These are phyloP conservation scores for Phytophthora hibernalis DNA, from an alignment of 352 stramenopile genomes.

Conservation along the genomic window DNA sequence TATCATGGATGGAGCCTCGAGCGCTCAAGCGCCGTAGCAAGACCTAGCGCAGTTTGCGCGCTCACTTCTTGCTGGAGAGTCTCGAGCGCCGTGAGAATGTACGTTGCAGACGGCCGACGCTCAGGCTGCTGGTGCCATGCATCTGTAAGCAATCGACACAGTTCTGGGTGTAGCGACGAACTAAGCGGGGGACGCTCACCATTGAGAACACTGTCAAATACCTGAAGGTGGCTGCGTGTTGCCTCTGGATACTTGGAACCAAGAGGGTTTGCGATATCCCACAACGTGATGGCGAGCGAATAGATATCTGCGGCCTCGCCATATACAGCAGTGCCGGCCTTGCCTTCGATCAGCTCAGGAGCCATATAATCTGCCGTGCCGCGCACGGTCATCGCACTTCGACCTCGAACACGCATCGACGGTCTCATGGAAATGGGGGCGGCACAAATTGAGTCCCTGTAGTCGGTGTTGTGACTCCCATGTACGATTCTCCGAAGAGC, in stretches of 20 bases:
- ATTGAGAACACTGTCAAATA: constrained; percentile 74
- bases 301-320: constrained; percentile 79
- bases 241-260: constrained; percentile 69
- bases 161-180: constrained; percentile 38
- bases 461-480: constrained; percentile 29
- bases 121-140: constrained; percentile 62
- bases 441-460: constrained; percentile 21
- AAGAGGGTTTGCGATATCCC: constrained; percentile 74
- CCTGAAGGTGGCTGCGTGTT: constrained; percentile 67
- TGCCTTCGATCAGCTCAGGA: constrained; percentile 79
- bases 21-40: constrained; percentile 39
- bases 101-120: constrained; percentile 55
- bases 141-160: constrained; percentile 59
- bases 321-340: constrained; percentile 70
- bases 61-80: constrained; percentile 56
- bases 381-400: constrained; percentile 70
- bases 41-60: constrained; percentile 41
- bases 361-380: constrained; percentile 88
- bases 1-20: constrained; percentile 42
- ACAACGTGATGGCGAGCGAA: constrained; percentile 78
- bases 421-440: constrained; percentile 27
- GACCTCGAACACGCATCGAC: constrained; percentile 41
- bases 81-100: constrained; percentile 57
- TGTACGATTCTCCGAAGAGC: constrained; percentile 33
- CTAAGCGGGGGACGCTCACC: constrained; percentile 61